Base-by-base conservation (phyloP, 805 yeast species). In the Myxozyma monticola region DNA sequence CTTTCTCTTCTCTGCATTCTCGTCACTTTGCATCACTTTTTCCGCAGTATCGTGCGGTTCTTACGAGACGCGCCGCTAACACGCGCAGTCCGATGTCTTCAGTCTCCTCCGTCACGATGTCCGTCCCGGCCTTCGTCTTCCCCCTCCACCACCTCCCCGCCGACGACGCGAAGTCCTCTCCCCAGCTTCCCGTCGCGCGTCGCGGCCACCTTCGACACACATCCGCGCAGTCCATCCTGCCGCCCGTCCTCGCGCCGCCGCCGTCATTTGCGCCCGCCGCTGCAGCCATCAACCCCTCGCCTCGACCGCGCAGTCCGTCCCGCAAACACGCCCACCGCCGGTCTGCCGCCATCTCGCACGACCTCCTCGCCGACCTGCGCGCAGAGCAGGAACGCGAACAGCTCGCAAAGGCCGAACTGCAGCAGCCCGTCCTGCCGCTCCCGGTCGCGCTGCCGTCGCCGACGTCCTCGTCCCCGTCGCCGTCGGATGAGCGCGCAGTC, bases 301-400 rank as follows among this genome's bases (percentile, higher is more conserved):
- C 46, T n/a, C 38, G 25, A 20, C 38, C 42, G 17, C 47, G 51
- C 29, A 50, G 52, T 26, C 52, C 48, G 3, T 15, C 37, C 3
- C 52, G 57, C 22, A 40, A 42, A 17, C 96, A 88, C 68, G 78
- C 86, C 38, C 96, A 88, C 62, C 79, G 87, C 62, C 72, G 96
- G 45, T 88, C 96, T 0, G 89, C 91, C 20, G 96, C 96, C 0
- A 83, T 88, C 5, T 85, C 93, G 7, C 93, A 93, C 3, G 96
- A 88, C 65, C 85, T 87, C 64, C 93, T 85, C 60, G 59, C 50
- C 37, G 62, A 59, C 31, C 41, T 43, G 5, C 43, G 45, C 9
- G 36, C 28, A 30, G 41, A 48, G 26, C 58, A 39, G 24, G 31
- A 31, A 31, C 26, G 26, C 34, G n/a, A n/a, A n/a, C 33, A 47